Evolutionary conservation across 805 yeast genomes (phyloP), one percentile per base, ranked within the genome.

Genomic region (Starmerella davenportii): DNA sequence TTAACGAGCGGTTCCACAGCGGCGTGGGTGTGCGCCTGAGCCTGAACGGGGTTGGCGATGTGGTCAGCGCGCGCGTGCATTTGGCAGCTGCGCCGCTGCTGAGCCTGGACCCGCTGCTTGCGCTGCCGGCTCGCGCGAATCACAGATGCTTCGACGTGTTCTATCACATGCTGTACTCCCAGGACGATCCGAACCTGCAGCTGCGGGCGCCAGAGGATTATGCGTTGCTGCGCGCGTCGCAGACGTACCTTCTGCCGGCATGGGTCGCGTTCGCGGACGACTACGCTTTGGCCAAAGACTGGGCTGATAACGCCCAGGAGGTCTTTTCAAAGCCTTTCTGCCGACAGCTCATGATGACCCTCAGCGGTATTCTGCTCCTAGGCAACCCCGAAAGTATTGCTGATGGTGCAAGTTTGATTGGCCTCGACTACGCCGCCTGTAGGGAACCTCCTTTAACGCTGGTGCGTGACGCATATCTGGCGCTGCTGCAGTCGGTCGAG

Each of bases 341-440:
- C 13, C 47, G 60, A 5, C 53, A 58, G 2, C 43, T 61, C 21
- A 43, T 61, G 34, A 47, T 59, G 20, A 45, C 58, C 2, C 47
- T 61, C 9, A 57, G 62, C 20, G 66, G 66, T 14, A 57, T 61
- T 36, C 48, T 61, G 21, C 50, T 61, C 11, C 44, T 61, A 14
- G 62, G 62, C 9, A 59, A 61, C 41, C 39, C 40, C 30, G 43
- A 49, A 18, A 46, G 45, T 7, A 19, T 17, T 1, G 50, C 49
- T 31, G 65, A 60, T 35, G 66, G 65, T 18, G 64, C 65, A 0
- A 49, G 61, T 3, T 45, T 62, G 13, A 50, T 61, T 24, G 64
- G 65, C 19, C 51, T 61, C 9, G 57, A 57, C 34, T 60, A 58
- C 2, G 35, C 34, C 11, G 37, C 43, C 7, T 53, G 50, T 25